Conservation (phyloP, 148 eudicot species). For the Rhododendron vialii region DNA sequence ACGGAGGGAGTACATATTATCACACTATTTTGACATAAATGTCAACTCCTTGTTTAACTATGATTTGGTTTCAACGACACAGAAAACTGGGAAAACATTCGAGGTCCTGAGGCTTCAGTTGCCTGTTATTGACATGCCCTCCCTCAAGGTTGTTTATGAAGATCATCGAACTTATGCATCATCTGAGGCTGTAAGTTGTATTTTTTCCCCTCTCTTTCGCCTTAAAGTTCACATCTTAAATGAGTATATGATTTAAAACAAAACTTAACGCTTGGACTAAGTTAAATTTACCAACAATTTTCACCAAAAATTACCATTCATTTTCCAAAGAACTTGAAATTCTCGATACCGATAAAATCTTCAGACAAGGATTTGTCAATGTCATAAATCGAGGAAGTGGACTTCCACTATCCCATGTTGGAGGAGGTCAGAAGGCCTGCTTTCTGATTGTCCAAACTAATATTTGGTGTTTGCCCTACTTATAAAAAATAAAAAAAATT, state of each 20-base stretch:
- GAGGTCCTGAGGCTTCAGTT: conserved; percentile 78
- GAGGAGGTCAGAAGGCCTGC: neutral
- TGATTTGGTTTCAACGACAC: conserved; percentile 15
- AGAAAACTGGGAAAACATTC: conserved; percentile 89
- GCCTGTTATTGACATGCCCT: conserved; percentile 72
- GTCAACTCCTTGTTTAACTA: neutral
- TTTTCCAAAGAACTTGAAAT: neutral
- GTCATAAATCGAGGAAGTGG: neutral
- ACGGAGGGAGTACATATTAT: too few relatives aligned
- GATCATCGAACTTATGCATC: conserved; percentile 96
- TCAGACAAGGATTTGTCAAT: neutral
- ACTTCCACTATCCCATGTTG: neutral
- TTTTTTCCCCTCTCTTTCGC: neutral
- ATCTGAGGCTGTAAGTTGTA: conserved; percentile 79
- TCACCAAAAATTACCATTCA: neutral
- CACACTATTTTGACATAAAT: neutral
- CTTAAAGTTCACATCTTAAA: neutral
- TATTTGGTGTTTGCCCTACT: neutral
- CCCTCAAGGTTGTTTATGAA: conserved; percentile 74
- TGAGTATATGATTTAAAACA: neutral
- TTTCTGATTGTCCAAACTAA: neutral
- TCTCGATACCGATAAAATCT: neutral
- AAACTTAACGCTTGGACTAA: neutral
- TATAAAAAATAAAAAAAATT: too few relatives aligned
- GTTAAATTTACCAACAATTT: neutral